These are phyloP conservation scores for Artemisia argyi DNA, from an alignment of 129 eudicot genomes.

Conservation along the genomic window DNA sequence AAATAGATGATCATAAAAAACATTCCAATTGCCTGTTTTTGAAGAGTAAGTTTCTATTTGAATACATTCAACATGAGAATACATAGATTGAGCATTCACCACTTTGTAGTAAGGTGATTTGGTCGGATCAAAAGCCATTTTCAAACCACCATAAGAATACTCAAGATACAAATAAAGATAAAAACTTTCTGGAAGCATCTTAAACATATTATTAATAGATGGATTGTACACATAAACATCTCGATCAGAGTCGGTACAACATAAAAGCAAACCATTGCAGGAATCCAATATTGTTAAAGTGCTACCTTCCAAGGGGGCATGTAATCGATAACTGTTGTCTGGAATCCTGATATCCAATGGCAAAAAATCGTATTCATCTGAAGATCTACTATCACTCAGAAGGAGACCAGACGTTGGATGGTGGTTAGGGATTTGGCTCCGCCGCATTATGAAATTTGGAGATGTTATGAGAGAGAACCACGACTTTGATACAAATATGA, in stretches of 20 bases:
- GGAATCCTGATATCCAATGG: not conserved
- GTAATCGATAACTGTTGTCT: not conserved
- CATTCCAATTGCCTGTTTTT: not conserved
- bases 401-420: not conserved
- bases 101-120: not conserved
- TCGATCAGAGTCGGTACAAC: not conserved
- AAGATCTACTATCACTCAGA: not conserved
- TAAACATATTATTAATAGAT: not conserved
- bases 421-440: not conserved
- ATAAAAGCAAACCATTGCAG: not conserved
- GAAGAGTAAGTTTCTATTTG: not conserved
- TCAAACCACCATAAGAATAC: not conserved
- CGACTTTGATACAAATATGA: not conserved
- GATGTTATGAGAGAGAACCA: not conserved
- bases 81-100: not conserved
- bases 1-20: not conserved
- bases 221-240: not conserved
- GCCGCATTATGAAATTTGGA: not conserved
- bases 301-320: not conserved
- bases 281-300: not conserved
- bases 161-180: not conserved
- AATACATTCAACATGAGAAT: not conserved
- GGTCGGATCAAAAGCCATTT: not conserved
- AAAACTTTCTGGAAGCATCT: not conserved
- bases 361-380: not conserved